Base-by-base conservation (phyloP, 2,329 filamentous ascomycete species). In the Colletotrichum cereale region DNA sequence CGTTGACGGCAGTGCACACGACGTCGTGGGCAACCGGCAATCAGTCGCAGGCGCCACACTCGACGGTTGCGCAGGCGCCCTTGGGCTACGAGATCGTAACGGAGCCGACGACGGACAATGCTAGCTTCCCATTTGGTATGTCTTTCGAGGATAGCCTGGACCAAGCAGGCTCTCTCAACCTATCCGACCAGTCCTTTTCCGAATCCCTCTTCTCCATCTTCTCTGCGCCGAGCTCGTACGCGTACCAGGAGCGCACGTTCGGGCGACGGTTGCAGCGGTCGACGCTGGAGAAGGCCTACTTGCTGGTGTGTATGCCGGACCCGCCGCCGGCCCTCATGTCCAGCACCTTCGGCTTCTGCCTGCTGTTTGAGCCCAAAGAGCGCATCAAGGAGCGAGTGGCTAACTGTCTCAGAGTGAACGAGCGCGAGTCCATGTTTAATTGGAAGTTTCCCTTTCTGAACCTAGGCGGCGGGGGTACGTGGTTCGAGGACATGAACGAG, bases 341-440 rank as follows among this genome's bases (percentile, higher is more conserved):
- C n/a, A 85, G 86, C 42, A 85, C 90, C 1, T 95, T 95, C 78
- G 91, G 89, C 44, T 92, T 94, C 67, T 90, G 89, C n/a, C 82
- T 92, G 24, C 85, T 90, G 34, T 91, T 91, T 72, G 86, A 90
- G 75, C 80, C 82, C 1, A 80, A 80, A 5, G 85, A 87, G 5
- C 75, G 79, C 47, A 89, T 90, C 65, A 72, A 86, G 36, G 73
- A 78, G 24, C 82, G 84, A 18, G 78, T 86, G 18, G 78, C 68
- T 21, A 73, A 74, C 14, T 75, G 78, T 5, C 75, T 88, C 18
- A 77, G 74, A 18, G 69, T 75, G 38, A 74, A 74, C 29, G 75
- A 75, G 11, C 74, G 80, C 31, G 81, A 86, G 73, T 82, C 86
- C 0, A 81, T 95, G 2, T 86, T 89, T 67, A 82, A 88, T 65